phyloP scores from a whole-genome alignment of 192 early-diverging fungal species.

The Coemansia sp. region DNA sequence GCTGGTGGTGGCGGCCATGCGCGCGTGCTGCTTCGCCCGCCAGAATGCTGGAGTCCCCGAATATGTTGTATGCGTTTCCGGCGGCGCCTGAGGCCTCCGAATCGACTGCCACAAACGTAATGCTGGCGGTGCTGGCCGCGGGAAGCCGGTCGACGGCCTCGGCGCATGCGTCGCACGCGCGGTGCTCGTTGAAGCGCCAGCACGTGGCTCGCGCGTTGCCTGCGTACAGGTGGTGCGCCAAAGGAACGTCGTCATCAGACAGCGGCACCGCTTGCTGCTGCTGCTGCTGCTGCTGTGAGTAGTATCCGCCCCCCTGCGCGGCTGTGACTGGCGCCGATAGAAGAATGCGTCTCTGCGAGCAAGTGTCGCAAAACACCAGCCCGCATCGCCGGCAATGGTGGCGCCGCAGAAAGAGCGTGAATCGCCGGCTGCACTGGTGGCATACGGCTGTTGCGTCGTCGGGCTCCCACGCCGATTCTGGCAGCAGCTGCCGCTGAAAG shows the following conservation, averaged over 20 bases:
- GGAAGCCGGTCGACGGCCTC: conserved; percentile 30
- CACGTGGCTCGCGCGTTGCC: background rate
- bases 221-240: conserved; percentile 24
- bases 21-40: background rate
- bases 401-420: conserved; percentile 73
- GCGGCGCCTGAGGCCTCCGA: conserved; percentile 18
- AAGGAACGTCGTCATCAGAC: conserved; percentile 30
- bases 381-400: conserved; percentile 95
- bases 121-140: conserved; percentile 8
- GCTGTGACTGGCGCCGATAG: conserved; percentile 53
- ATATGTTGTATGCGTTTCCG: conserved; percentile 44
- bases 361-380: conserved; percentile 77
- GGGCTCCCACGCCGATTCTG: conserved; percentile 70
- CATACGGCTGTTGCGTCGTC: conserved; percentile 71
- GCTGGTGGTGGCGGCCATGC: background rate
- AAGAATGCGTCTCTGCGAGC: conserved; percentile 61
- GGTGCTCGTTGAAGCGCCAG: conserved; percentile 46
- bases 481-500: conserved; percentile 43
- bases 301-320: conserved; percentile 22
- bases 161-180: conserved; percentile 63
- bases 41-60: conserved; percentile 1
- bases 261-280: background rate
- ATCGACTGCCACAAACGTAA: conserved; percentile 15
- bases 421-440: conserved; percentile 64
- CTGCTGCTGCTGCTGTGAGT: conserved; percentile 3